Evolutionary conservation across 176 grass and related monocot genomes (phyloP), one percentile per base, ranked within the genome.

Genomic region (Triticum urartu): DNA sequence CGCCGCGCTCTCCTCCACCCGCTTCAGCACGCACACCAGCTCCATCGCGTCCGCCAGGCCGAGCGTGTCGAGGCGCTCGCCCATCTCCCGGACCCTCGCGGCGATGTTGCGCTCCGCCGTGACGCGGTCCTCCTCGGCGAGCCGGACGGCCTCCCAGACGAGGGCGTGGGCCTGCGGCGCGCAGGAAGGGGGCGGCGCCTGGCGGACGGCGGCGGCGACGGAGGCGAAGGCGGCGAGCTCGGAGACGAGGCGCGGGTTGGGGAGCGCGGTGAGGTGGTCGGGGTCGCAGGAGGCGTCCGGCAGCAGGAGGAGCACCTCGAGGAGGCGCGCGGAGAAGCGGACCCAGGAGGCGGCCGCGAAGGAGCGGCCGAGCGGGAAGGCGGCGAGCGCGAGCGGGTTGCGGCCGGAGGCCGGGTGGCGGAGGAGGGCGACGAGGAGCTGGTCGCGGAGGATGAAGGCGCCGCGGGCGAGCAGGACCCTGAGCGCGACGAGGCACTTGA

Each of bases 381-480:
- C 83, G 18, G 95, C 70, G 66, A 98, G 93, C 61, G 87, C 95
- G 6, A 98, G 95, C n/a, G 95, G 91, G 83, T 93, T 98, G 67
- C 89, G 93, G 1, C 95, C 95, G 0, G 95, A 98, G 14, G 87
- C 40, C 0, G 93, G 91, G 77, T 93, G 93, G 14, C 93, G 91
- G 52, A 64, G 40, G 54, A 95, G 91, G 21, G 84, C 69, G 4
- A 85, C 79, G 5, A 92, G 66, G 75, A 98, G 83, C 89, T 98
- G 95, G 82, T 98, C 95, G 56, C 90, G 93, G 60, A 98, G 88
- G 85, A 95, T 98, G 91, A 98, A 98, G 10, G 91, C 70, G 24
- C 93, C 93, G 12, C 75, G 80, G 50, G 65, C 62, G 68, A 98
- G 87, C 60, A 98, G 93, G 26, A 87, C 17, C 50, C 92, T 59